These are phyloP conservation scores for Aspergillus versicolor DNA, from an alignment of 2,329 filamentous ascomycete genomes.

Conservation along the genomic window DNA sequence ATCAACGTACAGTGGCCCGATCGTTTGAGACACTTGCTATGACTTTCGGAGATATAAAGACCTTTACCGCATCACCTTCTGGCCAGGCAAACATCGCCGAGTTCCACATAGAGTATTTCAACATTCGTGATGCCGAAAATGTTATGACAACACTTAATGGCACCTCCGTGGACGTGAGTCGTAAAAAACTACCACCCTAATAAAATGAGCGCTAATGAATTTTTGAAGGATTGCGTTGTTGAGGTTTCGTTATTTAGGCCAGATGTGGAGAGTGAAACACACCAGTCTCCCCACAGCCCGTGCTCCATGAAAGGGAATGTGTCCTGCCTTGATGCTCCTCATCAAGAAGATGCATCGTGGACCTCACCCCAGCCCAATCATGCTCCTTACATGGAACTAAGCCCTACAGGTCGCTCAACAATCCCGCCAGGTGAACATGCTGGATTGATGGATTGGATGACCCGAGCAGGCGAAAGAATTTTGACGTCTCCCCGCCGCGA, in stretches of 20 bases:
- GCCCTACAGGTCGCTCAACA: conserved; percentile 42
- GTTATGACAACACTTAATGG: conserved; percentile 37
- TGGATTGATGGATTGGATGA: conserved; percentile 33
- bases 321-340: conserved; percentile 17
- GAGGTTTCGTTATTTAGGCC: conserved; percentile 32
- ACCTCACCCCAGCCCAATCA: conserved; percentile 15
- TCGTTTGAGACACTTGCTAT: conserved; percentile 43
- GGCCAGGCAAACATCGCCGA: conserved; percentile 32
- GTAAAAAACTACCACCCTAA: not conserved
- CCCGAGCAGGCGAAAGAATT: conserved; percentile 28
- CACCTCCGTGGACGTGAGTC: conserved; percentile 35
- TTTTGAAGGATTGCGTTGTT: conserved; percentile 28
- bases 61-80: conserved; percentile 29
- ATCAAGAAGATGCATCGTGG: conserved; percentile 16
- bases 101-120: conserved; percentile 42
- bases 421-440: conserved; percentile 37
- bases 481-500: conserved; percentile 31
- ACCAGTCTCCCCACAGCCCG: conserved; percentile 14
- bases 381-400: conserved; percentile 33
- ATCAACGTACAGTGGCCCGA: conserved; percentile 44
- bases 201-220: not conserved
- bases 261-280: conserved; percentile 24
- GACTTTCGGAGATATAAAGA: conserved; percentile 41
- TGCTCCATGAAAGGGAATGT: conserved; percentile 18
- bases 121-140: conserved; percentile 37